Conservation (phyloP, 371 early-diverging fungal species). For the Mortierella sp. region DNA sequence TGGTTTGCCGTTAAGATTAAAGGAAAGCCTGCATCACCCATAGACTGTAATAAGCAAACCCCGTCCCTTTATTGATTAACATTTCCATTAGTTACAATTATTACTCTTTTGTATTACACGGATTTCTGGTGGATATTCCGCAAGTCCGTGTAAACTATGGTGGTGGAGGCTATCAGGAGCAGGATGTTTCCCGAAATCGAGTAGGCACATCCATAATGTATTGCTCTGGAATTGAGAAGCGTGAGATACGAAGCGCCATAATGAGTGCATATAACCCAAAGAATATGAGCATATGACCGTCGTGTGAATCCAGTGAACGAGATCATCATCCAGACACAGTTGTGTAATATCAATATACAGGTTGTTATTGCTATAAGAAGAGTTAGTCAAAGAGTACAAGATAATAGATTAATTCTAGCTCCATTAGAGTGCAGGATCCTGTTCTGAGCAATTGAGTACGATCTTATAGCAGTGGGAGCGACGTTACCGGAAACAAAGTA, state of each 20-base stretch:
- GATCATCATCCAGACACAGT: constrained; percentile 80
- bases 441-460: background rate
- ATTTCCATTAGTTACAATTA: too few relatives aligned
- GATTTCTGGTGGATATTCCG: constrained; percentile 31
- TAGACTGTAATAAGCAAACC: background rate
- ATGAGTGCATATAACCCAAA: constrained; percentile 68
- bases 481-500: constrained; percentile 74
- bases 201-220: constrained; percentile 66
- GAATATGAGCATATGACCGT: constrained; percentile 52
- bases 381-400: background rate
- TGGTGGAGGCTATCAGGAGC: constrained; percentile 59
- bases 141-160: constrained; percentile 45
- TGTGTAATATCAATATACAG: constrained; percentile 75
- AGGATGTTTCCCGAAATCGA: constrained; percentile 60
- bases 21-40: constrained; percentile 3
- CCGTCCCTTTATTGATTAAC: too few relatives aligned
- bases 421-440: background rate
- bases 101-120: background rate
- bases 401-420: background rate
- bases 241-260: constrained; percentile 76
- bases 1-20: background rate
- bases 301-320: constrained; percentile 74
- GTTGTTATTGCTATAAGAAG: constrained; percentile 71
- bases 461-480: background rate
- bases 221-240: constrained; percentile 61